Evolutionary conservation across 495 filamentous ascomycete genomes (phyloP).

Genomic region (Lophium mytilinum): DNA sequence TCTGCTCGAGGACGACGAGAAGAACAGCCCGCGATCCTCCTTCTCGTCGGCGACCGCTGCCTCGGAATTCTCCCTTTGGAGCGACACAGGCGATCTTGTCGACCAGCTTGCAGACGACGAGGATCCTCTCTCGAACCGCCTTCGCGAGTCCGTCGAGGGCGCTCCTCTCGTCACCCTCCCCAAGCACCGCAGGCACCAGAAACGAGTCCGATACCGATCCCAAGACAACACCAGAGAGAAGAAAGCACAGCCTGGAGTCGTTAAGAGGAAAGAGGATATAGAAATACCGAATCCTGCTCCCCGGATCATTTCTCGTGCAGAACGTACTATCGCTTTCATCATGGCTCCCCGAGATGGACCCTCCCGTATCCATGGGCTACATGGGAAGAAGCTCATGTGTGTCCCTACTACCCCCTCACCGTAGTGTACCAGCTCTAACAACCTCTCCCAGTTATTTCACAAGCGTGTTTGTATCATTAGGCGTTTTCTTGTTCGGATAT

Average conservation of each 20-base stretch:
- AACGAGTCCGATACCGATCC: conserved; percentile 46
- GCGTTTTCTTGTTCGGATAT: conserved; percentile 97
- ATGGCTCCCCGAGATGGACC: conserved; percentile 70
- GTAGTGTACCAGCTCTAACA: conserved; percentile 2
- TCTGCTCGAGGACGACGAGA: conserved; percentile 41
- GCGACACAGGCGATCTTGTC: conserved; percentile 86
- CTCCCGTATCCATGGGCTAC: conserved; percentile 74
- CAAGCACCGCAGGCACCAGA: conserved; percentile 33
- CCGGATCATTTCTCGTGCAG: conserved; percentile 51
- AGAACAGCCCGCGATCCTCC: conserved; percentile 40
- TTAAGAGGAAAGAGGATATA: conserved; percentile 66
- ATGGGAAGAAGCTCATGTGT: conserved; percentile 89
- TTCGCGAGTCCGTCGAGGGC: conserved; percentile 56
- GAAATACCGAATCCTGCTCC: conserved; percentile 62
- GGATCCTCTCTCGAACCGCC: conserved; percentile 61
- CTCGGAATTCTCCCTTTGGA: conserved; percentile 76
- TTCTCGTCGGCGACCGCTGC: conserved; percentile 49
- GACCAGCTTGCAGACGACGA: conserved; percentile 79
- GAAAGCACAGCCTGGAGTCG: conserved; percentile 40
- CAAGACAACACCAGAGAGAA: conserved; percentile 28
- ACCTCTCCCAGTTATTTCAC: conserved; percentile 72
- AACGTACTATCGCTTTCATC: conserved; percentile 65
- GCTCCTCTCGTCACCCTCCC: conserved; percentile 41
- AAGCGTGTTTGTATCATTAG: conserved; percentile 93
- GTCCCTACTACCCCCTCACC: conserved; percentile 28